A percentile compares a stretch with the other conserved stretches of the same genome.
Evolutionary conservation across 2,329 filamentous ascomycete genomes (phyloP).

Genomic region (Zymoseptoria brevis): DNA sequence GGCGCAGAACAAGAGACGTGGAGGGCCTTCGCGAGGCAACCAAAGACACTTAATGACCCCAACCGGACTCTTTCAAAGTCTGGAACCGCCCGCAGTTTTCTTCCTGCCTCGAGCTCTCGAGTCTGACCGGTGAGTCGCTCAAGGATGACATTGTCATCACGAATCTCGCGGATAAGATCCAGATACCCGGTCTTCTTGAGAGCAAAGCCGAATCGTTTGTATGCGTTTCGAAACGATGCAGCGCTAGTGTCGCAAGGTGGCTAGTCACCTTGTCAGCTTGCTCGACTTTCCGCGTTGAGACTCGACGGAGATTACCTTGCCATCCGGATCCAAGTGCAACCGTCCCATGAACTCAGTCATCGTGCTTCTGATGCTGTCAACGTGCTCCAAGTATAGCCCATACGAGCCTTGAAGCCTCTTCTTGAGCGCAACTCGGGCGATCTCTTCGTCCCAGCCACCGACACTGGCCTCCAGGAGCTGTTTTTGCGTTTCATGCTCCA

Average conservation of each 20-base stretch:
- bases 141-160: constrained; percentile 18
- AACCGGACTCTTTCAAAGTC: constrained; percentile 21
- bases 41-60: constrained; percentile 17
- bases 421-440: constrained; percentile 1
- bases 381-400: background rate
- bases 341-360: constrained; percentile 1
- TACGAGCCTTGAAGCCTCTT: constrained; percentile 4
- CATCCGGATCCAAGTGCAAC: constrained; percentile 9
- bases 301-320: constrained; percentile 6
- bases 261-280: background rate
- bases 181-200: constrained; percentile 24
- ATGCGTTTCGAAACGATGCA: constrained; percentile 24
- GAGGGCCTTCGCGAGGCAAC: constrained; percentile 18
- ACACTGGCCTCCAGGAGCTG: constrained; percentile 12
- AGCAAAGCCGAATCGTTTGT: constrained; percentile 26
- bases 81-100: constrained; percentile 10
- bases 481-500: constrained; percentile 17
- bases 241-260: constrained; percentile 7
- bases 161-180: constrained; percentile 21
- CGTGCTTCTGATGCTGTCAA: background rate
- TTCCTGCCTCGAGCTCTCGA: constrained; percentile 13
- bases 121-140: constrained; percentile 23
- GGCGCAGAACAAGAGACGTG: constrained; percentile 20
- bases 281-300: background rate
- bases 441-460: constrained; percentile 11